Conservation (phyloP, 1,284 basidiomycete species). For the Ceratobasidium sp. region DNA sequence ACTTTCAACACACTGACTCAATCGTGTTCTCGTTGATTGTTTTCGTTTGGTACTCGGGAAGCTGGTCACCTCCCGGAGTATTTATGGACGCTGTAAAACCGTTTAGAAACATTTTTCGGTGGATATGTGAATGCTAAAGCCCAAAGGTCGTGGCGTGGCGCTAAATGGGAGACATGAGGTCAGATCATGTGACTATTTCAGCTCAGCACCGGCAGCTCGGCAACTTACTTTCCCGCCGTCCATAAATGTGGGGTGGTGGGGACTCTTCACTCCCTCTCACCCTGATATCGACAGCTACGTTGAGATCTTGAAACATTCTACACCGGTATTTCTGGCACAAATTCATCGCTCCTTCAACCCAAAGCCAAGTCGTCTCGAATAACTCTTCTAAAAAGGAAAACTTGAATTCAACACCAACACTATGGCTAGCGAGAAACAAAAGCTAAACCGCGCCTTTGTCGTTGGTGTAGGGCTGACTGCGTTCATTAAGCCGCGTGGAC, state of each 20-base stretch:
- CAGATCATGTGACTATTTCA: background rate
- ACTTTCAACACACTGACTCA: conserved; percentile 5
- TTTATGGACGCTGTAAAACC: background rate
- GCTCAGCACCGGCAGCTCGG: conserved; percentile 24
- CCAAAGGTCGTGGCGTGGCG: background rate
- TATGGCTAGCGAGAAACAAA: conserved; percentile 23
- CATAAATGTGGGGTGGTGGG: conserved; percentile 23
- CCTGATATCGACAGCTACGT: background rate
- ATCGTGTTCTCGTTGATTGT: conserved; percentile 12
- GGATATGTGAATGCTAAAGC: background rate
- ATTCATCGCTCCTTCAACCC: background rate
- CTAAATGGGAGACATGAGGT: background rate
- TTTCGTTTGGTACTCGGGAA: conserved; percentile 13
- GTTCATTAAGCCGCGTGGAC: conserved; percentile 82
- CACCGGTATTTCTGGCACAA: background rate
- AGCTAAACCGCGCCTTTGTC: conserved; percentile 68
- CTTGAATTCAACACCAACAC: too few species aligned
- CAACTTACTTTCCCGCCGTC: conserved; percentile 19
- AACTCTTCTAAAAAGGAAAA: background rate
- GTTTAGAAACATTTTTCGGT: too few species aligned
- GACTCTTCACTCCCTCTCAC: conserved; percentile 7
- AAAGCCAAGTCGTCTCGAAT: too few species aligned
- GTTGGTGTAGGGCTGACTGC: conserved; percentile 85
- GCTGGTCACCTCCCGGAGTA: background rate
- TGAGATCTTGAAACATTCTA: background rate